Percentiles rank a stretch among this genome's conserved stretches.
phyloP scores from a whole-genome alignment of 2,329 filamentous ascomycete genomes.

The Hypoxylon rubiginosum region DNA sequence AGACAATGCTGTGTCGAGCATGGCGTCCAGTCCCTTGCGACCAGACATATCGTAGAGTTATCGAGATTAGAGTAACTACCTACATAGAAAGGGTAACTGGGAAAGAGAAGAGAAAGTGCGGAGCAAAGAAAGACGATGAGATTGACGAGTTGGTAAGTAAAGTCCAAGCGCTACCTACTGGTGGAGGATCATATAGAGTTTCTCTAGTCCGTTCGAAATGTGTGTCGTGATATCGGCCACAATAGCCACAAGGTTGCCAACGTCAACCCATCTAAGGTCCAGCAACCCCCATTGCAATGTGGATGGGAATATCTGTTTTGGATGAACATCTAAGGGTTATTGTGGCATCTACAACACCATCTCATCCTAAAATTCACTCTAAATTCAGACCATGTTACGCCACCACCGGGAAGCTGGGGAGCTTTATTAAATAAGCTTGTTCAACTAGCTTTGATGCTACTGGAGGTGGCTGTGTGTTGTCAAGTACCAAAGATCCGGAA shows the following conservation, averaged over 20 bases:
- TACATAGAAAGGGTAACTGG: not conserved
- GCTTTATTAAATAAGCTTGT: not conserved
- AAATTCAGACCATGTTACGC: not conserved
- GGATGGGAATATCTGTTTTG: slow-evolving; percentile 6
- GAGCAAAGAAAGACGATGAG: not conserved
- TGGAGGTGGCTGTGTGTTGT: not conserved
- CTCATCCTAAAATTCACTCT: not conserved
- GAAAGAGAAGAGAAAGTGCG: not conserved
- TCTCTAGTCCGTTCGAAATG: not conserved
- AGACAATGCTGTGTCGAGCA: slow-evolving; percentile 26
- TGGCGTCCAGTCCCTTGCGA: not conserved
- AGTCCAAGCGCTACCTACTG: not conserved
- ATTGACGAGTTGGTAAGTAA: not conserved
- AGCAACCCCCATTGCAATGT: not conserved
- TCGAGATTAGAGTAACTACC: no score
- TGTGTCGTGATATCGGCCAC: slow-evolving; percentile 1
- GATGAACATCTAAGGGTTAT: slow-evolving; percentile 16
- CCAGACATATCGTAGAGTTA: not conserved
- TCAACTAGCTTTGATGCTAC: not conserved
- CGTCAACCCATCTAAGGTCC: slow-evolving; percentile 10
- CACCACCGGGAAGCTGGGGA: not conserved
- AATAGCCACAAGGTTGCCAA: slow-evolving; percentile 8
- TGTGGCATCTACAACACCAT: not conserved
- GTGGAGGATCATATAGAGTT: slow-evolving; percentile 10
- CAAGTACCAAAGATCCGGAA: not conserved